Percentiles rank a stretch among this genome's conserved stretches.
These are phyloP conservation scores for Cercospora berteroae DNA, from an alignment of 2,329 filamentous ascomycete genomes.

Conservation along the genomic window DNA sequence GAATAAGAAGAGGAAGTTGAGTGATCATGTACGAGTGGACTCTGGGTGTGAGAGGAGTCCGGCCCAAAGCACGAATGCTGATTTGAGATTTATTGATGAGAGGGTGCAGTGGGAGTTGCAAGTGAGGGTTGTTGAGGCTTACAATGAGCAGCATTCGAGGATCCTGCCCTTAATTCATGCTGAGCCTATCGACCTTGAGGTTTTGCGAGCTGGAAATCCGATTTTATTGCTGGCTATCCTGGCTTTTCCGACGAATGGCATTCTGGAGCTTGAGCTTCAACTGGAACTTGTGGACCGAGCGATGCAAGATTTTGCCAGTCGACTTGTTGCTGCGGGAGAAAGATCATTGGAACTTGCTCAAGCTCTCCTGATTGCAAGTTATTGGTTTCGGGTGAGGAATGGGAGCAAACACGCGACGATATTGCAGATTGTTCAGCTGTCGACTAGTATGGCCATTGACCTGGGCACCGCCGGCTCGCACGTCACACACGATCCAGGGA, in stretches of 20 bases:
- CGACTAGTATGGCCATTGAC: slow-evolving; percentile 75
- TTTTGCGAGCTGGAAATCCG: background rate
- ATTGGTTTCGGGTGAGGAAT: slow-evolving; percentile 76
- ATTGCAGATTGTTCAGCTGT: slow-evolving; percentile 77
- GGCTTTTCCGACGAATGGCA: slow-evolving; percentile 10
- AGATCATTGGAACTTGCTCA: slow-evolving; percentile 80
- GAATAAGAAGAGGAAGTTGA: slow-evolving; percentile 6
- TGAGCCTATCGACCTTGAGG: background rate
- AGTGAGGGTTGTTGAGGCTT: slow-evolving; percentile 4
- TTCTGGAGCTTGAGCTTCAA: slow-evolving; percentile 4
- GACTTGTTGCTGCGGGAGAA: slow-evolving; percentile 52
- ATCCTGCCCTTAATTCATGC: slow-evolving; percentile 10
- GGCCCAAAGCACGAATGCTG: background rate
- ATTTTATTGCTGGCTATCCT: slow-evolving; percentile 13
- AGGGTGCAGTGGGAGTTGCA: background rate
- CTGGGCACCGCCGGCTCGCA: slow-evolving; percentile 61
- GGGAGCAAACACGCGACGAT: slow-evolving; percentile 79
- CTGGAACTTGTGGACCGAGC: slow-evolving; percentile 10
- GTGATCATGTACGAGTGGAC: background rate
- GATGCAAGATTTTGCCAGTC: slow-evolving; percentile 12
- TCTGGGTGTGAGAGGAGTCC: background rate
- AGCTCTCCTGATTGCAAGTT: slow-evolving; percentile 65
- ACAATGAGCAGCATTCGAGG: background rate
- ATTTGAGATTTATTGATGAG: slow-evolving; percentile 11
- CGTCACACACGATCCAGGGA: slow-evolving; percentile 4